Evolutionary conservation across 2,329 filamentous ascomycete species (phyloP).

Genomic region (Thelonectria discophora): DNA sequence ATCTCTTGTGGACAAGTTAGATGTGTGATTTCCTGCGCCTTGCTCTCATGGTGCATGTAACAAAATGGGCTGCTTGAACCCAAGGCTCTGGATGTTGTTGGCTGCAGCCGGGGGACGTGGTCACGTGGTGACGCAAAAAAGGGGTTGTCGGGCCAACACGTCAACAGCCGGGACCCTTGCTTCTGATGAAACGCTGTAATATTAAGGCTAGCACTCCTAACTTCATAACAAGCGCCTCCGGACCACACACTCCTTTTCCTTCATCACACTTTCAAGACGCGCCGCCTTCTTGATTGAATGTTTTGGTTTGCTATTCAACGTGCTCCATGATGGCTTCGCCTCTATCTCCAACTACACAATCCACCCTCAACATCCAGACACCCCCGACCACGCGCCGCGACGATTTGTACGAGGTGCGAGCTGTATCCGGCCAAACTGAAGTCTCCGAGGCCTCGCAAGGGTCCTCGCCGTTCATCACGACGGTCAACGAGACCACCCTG

Average conservation of each 20-base stretch:
- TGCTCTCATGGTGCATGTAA: background rate
- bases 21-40: background rate
- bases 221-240: conserved; percentile 26
- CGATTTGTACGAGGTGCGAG: conserved; percentile 39
- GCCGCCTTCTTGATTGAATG: conserved; percentile 21
- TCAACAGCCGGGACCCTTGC: conserved; percentile 31
- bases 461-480: conserved; percentile 42
- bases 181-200: conserved; percentile 20
- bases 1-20: background rate
- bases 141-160: conserved; percentile 35
- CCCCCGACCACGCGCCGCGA: conserved; percentile 31
- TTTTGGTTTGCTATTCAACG: conserved; percentile 27
- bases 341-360: conserved; percentile 38
- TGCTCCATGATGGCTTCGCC: conserved; percentile 40
- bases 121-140: conserved; percentile 23
- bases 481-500: conserved; percentile 45
- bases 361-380: conserved; percentile 41
- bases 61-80: too few relatives aligned
- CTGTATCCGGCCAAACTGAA: conserved; percentile 29
- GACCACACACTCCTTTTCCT: conserved; percentile 15
- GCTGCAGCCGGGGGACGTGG: conserved; percentile 5
- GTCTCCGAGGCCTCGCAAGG: conserved; percentile 27
- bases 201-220: conserved; percentile 8
- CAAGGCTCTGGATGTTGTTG: background rate
- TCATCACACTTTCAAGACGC: conserved; percentile 18